phyloP scores from a whole-genome alignment of 78 protist species.

The Chrysochromulina tobinii region DNA sequence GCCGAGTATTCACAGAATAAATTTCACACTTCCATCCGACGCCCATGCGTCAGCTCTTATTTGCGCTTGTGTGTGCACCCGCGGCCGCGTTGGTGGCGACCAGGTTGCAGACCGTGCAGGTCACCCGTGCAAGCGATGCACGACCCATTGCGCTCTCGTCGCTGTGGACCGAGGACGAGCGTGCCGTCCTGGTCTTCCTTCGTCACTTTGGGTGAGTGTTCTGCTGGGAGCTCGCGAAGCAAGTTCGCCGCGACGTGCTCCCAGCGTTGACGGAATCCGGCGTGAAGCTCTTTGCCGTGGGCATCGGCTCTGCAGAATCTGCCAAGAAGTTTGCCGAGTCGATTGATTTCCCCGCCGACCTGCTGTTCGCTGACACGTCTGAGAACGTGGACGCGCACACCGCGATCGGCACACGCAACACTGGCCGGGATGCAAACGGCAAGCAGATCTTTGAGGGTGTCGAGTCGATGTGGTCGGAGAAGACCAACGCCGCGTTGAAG shows the following conservation, averaged over 20 bases:
- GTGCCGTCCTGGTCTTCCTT: not conserved
- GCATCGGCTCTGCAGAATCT: not conserved
- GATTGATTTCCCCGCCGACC: not conserved
- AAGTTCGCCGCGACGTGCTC: not conserved
- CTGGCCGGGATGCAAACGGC: not conserved
- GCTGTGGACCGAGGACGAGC: not conserved
- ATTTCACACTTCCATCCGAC: no score
- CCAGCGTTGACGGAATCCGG: not conserved
- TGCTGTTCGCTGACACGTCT: not conserved
- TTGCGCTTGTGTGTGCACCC: no score
- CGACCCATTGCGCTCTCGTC: not conserved
- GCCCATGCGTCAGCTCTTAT: no score
- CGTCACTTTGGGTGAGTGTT: conserved; percentile 4
- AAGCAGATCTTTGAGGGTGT: not conserved
- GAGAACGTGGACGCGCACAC: not conserved
- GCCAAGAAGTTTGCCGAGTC: not conserved
- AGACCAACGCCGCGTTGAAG: not conserved
- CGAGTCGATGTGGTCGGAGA: not conserved
- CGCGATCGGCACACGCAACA: not conserved
- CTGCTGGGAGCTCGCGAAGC: conserved; percentile 1
- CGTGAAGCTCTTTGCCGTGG: not conserved
- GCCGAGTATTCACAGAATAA: no score
- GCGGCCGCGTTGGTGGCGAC: no score
- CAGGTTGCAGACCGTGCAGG: no score
- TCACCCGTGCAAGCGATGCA: no score